Conservation (phyloP, 768 basidiomycete species). For the Lactarius deliciosus region DNA sequence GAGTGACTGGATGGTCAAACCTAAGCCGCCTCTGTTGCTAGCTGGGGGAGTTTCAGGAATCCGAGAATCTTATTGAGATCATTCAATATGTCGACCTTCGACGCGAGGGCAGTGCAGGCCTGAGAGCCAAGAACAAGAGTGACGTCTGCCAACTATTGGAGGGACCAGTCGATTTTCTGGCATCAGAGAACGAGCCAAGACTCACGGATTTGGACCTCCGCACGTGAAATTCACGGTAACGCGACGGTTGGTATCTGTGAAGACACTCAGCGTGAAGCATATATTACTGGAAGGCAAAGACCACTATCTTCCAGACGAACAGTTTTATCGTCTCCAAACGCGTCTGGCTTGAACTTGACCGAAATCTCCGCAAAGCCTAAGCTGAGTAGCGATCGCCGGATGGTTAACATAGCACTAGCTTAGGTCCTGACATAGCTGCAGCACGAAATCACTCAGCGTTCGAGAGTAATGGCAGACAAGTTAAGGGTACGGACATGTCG, state of each 20-base stretch:
- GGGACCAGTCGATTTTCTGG: neutral
- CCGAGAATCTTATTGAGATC: neutral
- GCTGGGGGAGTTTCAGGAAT: neutral
- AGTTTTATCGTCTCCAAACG: neutral
- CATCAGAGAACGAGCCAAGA: fast-evolving
- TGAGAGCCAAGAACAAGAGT: neutral
- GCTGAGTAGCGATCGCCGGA: neutral
- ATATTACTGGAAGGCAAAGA: no score
- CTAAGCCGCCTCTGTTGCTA: neutral
- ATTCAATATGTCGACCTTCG: neutral
- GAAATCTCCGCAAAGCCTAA: neutral
- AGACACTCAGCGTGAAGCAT: neutral
- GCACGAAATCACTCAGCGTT: no score
- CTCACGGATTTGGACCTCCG: neutral
- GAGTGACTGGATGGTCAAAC: neutral
- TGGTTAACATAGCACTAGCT: neutral
- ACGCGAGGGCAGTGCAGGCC: neutral
- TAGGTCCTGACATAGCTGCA: neutral
- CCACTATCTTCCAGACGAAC: neutral
- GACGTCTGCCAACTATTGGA: neutral
- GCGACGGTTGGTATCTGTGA: neutral
- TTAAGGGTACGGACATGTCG: no score
- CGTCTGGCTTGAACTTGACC: neutral
- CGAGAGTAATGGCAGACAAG: no score
- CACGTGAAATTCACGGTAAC: neutral